Percentiles rank a stretch among this genome's conserved stretches.
phyloP scores from a whole-genome alignment of 176 grass and related monocot genomes.

The Tillandsia fasciculata region DNA sequence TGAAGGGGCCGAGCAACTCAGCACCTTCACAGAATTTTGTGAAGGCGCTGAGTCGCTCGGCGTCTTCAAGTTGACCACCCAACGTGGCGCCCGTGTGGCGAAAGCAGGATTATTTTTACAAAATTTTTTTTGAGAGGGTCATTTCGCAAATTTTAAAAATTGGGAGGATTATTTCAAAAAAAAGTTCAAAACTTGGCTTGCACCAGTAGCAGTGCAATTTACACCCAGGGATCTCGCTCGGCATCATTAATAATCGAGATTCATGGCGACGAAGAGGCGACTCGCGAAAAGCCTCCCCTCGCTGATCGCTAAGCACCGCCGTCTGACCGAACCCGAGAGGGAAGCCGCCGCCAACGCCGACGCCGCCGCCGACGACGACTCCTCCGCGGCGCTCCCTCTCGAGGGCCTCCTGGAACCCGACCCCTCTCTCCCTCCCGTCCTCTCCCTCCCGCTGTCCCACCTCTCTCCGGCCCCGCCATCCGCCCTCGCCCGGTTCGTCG shows the following conservation, averaged over 20 bases:
- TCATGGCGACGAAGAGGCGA: slow-evolving; percentile 30
- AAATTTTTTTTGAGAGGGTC: too few species aligned
- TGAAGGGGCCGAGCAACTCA: too few species aligned
- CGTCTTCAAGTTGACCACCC: too few species aligned
- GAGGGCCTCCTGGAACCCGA: slow-evolving; percentile 6
- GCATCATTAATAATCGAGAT: not conserved
- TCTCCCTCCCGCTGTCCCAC: slow-evolving; percentile 42
- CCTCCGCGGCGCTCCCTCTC: slow-evolving; percentile 11
- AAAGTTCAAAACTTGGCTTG: too few species aligned
- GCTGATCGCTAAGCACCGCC: slow-evolving; percentile 57
- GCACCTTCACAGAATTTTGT: too few species aligned
- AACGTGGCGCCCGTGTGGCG: too few species aligned
- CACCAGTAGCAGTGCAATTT: too few species aligned
- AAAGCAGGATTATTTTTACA: too few species aligned
- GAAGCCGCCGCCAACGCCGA: not conserved
- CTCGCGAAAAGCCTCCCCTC: slow-evolving; percentile 47
- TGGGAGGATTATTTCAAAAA: too few species aligned
- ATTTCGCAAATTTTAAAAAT: too few species aligned
- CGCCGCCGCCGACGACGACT: not conserved
- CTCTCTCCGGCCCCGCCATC: slow-evolving; percentile 37
- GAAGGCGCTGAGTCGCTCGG: too few species aligned
- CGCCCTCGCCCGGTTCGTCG: not conserved
- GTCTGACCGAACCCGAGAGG: slow-evolving; percentile 34
- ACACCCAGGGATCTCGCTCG: too few species aligned
- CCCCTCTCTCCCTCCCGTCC: slow-evolving; percentile 29